phyloP scores from a whole-genome alignment of 2,329 filamentous ascomycete genomes.

The Pseudocercospora fuligena region DNA sequence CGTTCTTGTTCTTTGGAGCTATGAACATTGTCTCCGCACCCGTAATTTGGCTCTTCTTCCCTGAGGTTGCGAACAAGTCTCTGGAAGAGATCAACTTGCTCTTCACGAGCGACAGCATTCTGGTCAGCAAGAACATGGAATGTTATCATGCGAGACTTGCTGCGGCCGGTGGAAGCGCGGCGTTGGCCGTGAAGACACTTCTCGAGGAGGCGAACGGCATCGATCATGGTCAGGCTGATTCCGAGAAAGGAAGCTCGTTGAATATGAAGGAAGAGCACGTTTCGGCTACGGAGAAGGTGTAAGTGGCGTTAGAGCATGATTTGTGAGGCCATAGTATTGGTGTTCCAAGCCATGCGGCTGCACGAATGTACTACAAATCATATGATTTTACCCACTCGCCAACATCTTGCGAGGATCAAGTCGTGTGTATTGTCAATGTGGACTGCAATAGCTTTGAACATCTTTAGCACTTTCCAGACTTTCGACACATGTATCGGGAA shows the following conservation, averaged over 20 bases:
- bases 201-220: constrained; percentile 39
- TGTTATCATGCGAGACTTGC: constrained; percentile 38
- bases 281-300: constrained; percentile 13
- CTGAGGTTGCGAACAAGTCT: constrained; percentile 36
- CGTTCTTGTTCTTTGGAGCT: constrained; percentile 58
- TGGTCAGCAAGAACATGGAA: constrained; percentile 41
- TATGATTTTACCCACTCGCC: no score
- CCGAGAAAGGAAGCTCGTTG: constrained; percentile 11
- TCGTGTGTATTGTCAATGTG: no score
- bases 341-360: no score
- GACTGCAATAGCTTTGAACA: no score
- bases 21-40: constrained; percentile 58
- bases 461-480: no score
- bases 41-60: constrained; percentile 25
- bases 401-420: no score
- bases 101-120: constrained; percentile 46
- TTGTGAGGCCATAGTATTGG: no score
- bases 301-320: no score
- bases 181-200: constrained; percentile 38
- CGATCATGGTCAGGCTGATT: constrained; percentile 1
- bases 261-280: constrained; percentile 4
- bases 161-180: constrained; percentile 39
- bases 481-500: no score
- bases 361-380: no score
- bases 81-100: constrained; percentile 47